Base-by-base conservation (phyloP, 176 grass and related monocot species). In the Zea luxurians region DNA sequence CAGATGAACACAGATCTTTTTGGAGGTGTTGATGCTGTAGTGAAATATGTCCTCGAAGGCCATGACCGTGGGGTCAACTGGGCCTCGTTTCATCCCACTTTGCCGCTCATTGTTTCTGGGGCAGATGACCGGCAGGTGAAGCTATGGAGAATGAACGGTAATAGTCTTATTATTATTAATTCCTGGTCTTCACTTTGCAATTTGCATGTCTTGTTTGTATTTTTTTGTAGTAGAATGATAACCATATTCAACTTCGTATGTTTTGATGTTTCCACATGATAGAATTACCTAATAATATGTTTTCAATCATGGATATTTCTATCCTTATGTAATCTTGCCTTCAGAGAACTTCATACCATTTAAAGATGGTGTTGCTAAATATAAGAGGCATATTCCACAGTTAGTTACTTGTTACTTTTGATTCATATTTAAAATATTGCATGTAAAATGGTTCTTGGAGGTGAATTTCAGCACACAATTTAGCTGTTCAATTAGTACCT, bases 101-200 rank as follows among this genome's bases (percentile, higher is more conserved):
- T 96, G 57, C 89, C 89, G 64, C 86, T 96, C 43, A 91, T 96
- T 87, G 88, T 91, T 57, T 89, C 89, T 61, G 92, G 92, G 41
- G 88, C 92, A 73, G 92, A 96, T 81, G 92, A 96, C 60, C 84
- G 89, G 38, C 89, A 89, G 82, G 86, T 96, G 70, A 96, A 96
- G 66, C 61, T 96, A 44, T 96, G 92, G 92, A 86, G 92, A 78
- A 96, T 96, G 92, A 96, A 91, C 11, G 92, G 92, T 96, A 80
- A 86, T 11, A 68, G 8, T 64, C 10, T 52, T 57, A 54, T 12
- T 55, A 36, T 60, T 27, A 27, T 27, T 27, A 27, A 27, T 27
- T 27, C 27, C 27, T 27, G 27, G 27, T 27, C 27, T 27, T 48
- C 21, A 48, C 4, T 62, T 54, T 75, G 54, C 44, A 62, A 15